Evolutionary conservation across 1,139 yeast species (phyloP).

Genomic region (Lipomyces yarrowii): DNA sequence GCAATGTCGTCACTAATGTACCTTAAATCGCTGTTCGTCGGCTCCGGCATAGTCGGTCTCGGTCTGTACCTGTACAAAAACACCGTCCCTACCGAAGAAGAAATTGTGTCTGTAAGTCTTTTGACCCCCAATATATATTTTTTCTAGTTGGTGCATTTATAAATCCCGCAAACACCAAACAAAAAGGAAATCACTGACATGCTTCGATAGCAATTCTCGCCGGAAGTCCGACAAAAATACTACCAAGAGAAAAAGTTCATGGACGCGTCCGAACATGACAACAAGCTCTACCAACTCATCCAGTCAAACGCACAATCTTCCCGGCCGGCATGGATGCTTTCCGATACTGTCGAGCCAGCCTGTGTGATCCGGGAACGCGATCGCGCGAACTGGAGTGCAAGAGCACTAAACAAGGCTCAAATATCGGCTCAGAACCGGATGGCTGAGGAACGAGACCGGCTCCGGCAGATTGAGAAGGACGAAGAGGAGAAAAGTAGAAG

Average conservation of each 20-base stretch:
- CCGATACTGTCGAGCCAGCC: slow-evolving; percentile 21
- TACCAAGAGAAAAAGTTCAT: slow-evolving; percentile 9
- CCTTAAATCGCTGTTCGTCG: slow-evolving; percentile 18
- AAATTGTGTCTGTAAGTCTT: slow-evolving; percentile 17
- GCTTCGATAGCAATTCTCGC: slow-evolving; percentile 21
- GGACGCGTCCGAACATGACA: slow-evolving; percentile 4
- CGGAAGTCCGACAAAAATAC: slow-evolving; percentile 23
- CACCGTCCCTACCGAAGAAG: slow-evolving; percentile 26
- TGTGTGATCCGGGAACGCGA: slow-evolving; percentile 24
- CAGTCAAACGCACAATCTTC: slow-evolving; percentile 27
- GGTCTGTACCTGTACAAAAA: slow-evolving; percentile 17
- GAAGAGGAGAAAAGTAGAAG: neutral
- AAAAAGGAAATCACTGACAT: neutral
- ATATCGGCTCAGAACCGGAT: slow-evolving; percentile 18
- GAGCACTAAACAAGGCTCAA: slow-evolving; percentile 18
- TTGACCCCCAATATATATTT: neutral
- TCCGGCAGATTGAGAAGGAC: slow-evolving; percentile 10
- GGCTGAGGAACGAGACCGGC: slow-evolving; percentile 19
- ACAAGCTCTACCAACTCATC: slow-evolving; percentile 15
- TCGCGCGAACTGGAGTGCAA: slow-evolving; percentile 19
- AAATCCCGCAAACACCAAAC: neutral
- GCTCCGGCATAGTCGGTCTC: slow-evolving; percentile 20
- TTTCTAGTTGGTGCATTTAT: neutral
- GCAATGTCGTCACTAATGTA: neutral
- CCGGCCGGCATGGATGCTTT: slow-evolving; percentile 30